Percentiles rank a stretch among this genome's conserved stretches.
These are phyloP conservation scores for Fusarium sp. DNA, from an alignment of 2,329 filamentous ascomycete genomes.

Conservation along the genomic window DNA sequence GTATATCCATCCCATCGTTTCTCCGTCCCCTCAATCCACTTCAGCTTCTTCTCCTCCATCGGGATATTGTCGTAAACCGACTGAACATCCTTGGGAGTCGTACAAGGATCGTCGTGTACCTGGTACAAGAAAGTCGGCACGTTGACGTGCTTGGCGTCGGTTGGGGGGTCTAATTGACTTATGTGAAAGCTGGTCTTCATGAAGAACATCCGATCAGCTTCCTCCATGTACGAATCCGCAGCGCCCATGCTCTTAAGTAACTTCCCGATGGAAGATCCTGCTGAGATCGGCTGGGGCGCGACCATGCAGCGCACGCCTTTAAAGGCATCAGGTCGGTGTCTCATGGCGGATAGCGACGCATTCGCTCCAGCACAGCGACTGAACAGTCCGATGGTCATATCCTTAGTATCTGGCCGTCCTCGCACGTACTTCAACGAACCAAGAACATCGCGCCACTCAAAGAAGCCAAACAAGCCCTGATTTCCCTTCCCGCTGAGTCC, in stretches of 20 bases:
- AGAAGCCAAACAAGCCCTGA: constrained; percentile 35
- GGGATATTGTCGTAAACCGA: constrained; percentile 36
- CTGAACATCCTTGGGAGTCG: constrained; percentile 30
- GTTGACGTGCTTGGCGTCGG: constrained; percentile 27
- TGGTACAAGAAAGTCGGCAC: constrained; percentile 36
- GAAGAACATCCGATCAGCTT: constrained; percentile 27
- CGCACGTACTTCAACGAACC: constrained; percentile 31
- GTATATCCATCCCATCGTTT: constrained; percentile 36
- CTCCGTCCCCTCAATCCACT: constrained; percentile 27
- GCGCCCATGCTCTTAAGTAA: constrained; percentile 22
- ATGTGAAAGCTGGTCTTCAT: constrained; percentile 37
- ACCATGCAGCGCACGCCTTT: constrained; percentile 29
- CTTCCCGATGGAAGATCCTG: constrained; percentile 1
- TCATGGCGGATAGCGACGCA: constrained; percentile 23
- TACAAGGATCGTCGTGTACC: constrained; percentile 23
- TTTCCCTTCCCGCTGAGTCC: constrained; percentile 28
- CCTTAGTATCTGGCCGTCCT: background rate
- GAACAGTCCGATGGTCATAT: constrained; percentile 30
- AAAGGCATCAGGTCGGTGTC: constrained; percentile 20
- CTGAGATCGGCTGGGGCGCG: constrained; percentile 27
- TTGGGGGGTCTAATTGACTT: constrained; percentile 5
- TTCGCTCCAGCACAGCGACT: constrained; percentile 35
- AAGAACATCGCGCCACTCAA: constrained; percentile 35
- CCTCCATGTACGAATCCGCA: constrained; percentile 25
- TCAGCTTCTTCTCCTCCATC: constrained; percentile 24